phyloP scores from a whole-genome alignment of 768 basidiomycete species.

The Xerocomellus amylosporus region DNA sequence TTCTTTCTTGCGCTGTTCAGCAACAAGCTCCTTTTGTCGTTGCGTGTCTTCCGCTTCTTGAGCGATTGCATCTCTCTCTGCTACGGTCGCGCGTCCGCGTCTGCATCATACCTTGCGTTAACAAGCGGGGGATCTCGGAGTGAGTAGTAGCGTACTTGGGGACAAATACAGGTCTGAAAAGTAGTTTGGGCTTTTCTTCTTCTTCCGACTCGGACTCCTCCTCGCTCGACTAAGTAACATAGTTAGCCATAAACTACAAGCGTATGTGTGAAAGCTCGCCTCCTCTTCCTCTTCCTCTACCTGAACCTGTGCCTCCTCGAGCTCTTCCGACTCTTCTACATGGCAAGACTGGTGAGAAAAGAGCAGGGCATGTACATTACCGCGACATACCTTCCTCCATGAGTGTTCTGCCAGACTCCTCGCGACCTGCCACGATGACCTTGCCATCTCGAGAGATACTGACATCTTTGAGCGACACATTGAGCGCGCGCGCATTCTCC shows the following conservation, averaged over 20 bases:
- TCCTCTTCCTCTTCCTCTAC: constrained; percentile 33
- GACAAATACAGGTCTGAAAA: constrained; percentile 91
- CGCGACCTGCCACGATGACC: constrained; percentile 74
- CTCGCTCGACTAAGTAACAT: constrained; percentile 68
- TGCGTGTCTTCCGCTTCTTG: constrained; percentile 75
- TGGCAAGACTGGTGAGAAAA: constrained; percentile 1
- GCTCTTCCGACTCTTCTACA: constrained; percentile 32
- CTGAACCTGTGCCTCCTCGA: constrained; percentile 47
- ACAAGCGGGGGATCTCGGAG: neutral
- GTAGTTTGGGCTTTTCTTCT: constrained; percentile 66
- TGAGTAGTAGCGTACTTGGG: constrained; percentile 65
- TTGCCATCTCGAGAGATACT: constrained; percentile 77
- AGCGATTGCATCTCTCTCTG: constrained; percentile 62
- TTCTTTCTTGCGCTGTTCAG: constrained; percentile 81
- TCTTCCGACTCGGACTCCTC: constrained; percentile 80
- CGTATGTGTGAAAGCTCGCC: constrained; percentile 34
- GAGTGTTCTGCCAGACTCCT: constrained; percentile 74
- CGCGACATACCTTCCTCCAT: constrained; percentile 49
- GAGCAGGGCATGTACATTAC: constrained; percentile 16
- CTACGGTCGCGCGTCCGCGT: constrained; percentile 71
- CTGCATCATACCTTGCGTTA: constrained; percentile 36
- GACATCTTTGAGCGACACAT: constrained; percentile 74
- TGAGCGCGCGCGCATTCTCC: constrained; percentile 60
- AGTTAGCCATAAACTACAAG: constrained; percentile 14
- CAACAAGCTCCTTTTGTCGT: constrained; percentile 66